Conservation (phyloP, 208 protist species). For the Leishmania gerbilli region DNA sequence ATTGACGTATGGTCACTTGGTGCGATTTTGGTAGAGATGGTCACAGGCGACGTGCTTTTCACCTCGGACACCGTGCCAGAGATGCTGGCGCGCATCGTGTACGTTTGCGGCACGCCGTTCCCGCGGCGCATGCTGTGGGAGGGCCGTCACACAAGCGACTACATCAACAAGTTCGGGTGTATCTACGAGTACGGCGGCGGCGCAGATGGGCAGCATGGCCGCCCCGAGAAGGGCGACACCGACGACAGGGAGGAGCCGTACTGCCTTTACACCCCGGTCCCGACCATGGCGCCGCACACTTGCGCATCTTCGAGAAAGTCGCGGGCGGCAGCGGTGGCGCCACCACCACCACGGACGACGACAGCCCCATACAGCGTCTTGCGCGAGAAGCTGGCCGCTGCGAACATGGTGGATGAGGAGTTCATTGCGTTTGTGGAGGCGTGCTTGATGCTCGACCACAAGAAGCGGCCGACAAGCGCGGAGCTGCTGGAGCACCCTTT, state of each 20-base stretch:
- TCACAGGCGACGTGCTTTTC: conserved; percentile 95
- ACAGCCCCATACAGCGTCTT: conserved; percentile 68
- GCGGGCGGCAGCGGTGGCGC: background rate
- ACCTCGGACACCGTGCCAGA: conserved; percentile 93
- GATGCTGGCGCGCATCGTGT: conserved; percentile 93
- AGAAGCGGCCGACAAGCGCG: conserved; percentile 67
- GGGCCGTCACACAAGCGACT: conserved; percentile 85
- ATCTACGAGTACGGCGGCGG: conserved; percentile 83
- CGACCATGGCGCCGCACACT: conserved; percentile 28
- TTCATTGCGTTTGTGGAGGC: conserved; percentile 91
- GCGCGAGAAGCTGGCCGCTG: conserved; percentile 69
- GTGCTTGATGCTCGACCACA: conserved; percentile 88
- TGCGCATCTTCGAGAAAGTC: conserved; percentile 23
- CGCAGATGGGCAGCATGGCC: conserved; percentile 15
- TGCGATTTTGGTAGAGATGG: conserved; percentile 94
- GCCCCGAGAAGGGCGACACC: conserved; percentile 12
- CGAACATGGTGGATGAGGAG: conserved; percentile 63
- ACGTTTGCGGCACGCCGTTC: conserved; percentile 88
- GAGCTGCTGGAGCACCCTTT: conserved; percentile 90
- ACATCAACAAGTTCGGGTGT: conserved; percentile 89
- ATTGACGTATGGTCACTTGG: conserved; percentile 97
- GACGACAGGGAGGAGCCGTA: conserved; percentile 59
- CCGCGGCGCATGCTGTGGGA: conserved; percentile 87
- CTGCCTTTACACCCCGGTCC: conserved; percentile 83
- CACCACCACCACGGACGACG: conserved; percentile 9